phyloP scores from a whole-genome alignment of 1,284 basidiomycete species.

The Ustanciosporium gigantosporum region DNA sequence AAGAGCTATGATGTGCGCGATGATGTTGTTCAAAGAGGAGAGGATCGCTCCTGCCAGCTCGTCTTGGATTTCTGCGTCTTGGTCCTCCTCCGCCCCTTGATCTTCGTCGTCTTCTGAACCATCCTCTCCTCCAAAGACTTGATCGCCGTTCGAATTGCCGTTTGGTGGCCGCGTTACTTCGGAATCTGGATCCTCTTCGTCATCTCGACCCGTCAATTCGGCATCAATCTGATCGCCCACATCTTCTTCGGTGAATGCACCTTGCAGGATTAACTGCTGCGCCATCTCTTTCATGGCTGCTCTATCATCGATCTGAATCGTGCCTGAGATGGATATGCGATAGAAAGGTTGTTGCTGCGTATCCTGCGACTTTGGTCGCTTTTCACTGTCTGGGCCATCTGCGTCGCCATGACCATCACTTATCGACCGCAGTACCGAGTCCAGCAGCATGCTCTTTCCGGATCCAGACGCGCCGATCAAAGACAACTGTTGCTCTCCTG shows the following conservation, averaged over 20 bases:
- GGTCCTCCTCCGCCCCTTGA: constrained; percentile 4
- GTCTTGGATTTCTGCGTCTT: constrained; percentile 31
- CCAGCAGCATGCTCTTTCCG: constrained; percentile 46
- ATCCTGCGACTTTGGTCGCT: too few relatives aligned
- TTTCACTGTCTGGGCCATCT: too few relatives aligned
- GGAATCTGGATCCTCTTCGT: constrained; percentile 1
- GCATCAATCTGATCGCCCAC: constrained; percentile 9
- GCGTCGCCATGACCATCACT: too few relatives aligned
- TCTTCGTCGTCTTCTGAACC: constrained; percentile 25
- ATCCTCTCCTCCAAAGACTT: constrained; percentile 28
- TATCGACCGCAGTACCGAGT: constrained; percentile 40
- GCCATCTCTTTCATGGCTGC: constrained; percentile 55
- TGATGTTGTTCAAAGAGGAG: constrained; percentile 37
- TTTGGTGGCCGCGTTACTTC: background rate
- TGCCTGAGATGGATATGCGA: constrained; percentile 43
- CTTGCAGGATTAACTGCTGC: constrained; percentile 50
- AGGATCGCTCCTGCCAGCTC: constrained; percentile 21
- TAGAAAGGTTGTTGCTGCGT: constrained; percentile 15
- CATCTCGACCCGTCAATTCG: constrained; percentile 1
- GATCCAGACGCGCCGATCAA: constrained; percentile 48
- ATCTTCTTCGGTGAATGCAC: constrained; percentile 43
- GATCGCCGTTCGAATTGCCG: constrained; percentile 1
- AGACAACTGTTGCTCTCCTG: constrained; percentile 56
- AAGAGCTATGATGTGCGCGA: constrained; percentile 50
- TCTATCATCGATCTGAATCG: constrained; percentile 50